These are phyloP conservation scores for Diversispora eburnea DNA, from an alignment of 192 early-diverging fungal species.

Conservation along the genomic window DNA sequence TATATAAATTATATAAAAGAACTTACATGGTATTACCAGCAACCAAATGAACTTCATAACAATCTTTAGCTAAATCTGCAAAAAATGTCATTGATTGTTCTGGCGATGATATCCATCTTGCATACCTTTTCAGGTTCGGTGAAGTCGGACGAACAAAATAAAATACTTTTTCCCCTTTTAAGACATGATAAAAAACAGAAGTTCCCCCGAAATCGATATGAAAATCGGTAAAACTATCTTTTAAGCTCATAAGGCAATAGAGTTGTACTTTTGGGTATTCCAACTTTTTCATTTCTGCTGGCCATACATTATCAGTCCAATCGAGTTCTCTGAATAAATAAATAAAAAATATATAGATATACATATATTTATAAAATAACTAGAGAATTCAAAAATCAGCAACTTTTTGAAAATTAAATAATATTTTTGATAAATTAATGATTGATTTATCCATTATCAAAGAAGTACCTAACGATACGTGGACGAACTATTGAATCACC, in stretches of 20 bases:
- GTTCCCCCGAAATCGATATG: constrained; percentile 70
- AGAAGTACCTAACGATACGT: constrained; percentile 59
- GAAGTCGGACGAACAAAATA: constrained; percentile 85
- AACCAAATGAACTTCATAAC: constrained; percentile 68
- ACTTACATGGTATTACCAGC: constrained; percentile 83
- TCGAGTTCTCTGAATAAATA: constrained; percentile 65
- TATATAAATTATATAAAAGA: not conserved
- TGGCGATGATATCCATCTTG: constrained; percentile 84
- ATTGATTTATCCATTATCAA: not conserved
- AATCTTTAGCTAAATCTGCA: constrained; percentile 77
- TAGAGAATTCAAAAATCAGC: no score
- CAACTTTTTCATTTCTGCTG: constrained; percentile 51
- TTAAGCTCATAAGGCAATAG: constrained; percentile 92
- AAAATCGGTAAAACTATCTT: constrained; percentile 71
- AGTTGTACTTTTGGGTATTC: constrained; percentile 86
- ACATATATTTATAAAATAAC: no score
- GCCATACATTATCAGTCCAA: constrained; percentile 88
- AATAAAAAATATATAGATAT: not conserved
- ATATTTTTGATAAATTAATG: not conserved
- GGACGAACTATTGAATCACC: constrained; percentile 68
- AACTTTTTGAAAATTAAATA: not conserved
- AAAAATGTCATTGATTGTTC: constrained; percentile 79
- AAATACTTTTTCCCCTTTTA: constrained; percentile 83
- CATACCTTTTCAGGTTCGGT: constrained; percentile 83
- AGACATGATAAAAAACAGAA: constrained; percentile 89